phyloP scores from a whole-genome alignment of 805 yeast species.

The Candida michaelii region DNA sequence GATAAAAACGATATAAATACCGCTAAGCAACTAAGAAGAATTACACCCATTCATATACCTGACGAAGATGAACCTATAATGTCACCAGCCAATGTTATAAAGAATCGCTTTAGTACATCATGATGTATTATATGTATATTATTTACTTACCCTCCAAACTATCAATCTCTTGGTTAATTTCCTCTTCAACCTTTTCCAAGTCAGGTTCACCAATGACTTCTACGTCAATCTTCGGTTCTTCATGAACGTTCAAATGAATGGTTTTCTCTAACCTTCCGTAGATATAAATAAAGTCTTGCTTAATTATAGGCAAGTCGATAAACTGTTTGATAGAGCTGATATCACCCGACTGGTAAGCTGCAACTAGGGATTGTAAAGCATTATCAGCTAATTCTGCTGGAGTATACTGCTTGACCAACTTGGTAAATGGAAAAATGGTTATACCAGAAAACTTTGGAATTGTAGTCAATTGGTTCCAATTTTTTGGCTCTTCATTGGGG shows the following conservation, averaged over 20 bases:
- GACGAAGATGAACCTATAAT: constrained; percentile 23
- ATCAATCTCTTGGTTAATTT: constrained; percentile 26
- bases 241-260: constrained; percentile 4
- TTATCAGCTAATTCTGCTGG: constrained; percentile 3
- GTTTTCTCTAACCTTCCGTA: constrained; percentile 24
- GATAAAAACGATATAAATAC: constrained; percentile 23
- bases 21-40: constrained; percentile 33
- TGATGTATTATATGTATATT: neutral
- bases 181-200: constrained; percentile 17
- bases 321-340: constrained; percentile 12
- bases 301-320: constrained; percentile 20
- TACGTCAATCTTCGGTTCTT: constrained; percentile 7
- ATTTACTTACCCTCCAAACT: constrained; percentile 12
- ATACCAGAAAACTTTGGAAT: constrained; percentile 22
- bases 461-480: constrained; percentile 24
- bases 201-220: constrained; percentile 12
- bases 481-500: constrained; percentile 12
- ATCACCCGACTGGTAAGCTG: constrained; percentile 7
- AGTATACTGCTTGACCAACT: constrained; percentile 11
- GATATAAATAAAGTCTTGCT: constrained; percentile 25
- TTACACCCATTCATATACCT: constrained; percentile 39
- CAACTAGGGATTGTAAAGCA: neutral
- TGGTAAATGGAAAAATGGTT: constrained; percentile 17
- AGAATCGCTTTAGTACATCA: constrained; percentile 19
- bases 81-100: constrained; percentile 31